Base-by-base conservation (phyloP, 2,329 filamentous ascomycete species). In the Hymenoscyphus salicellus region DNA sequence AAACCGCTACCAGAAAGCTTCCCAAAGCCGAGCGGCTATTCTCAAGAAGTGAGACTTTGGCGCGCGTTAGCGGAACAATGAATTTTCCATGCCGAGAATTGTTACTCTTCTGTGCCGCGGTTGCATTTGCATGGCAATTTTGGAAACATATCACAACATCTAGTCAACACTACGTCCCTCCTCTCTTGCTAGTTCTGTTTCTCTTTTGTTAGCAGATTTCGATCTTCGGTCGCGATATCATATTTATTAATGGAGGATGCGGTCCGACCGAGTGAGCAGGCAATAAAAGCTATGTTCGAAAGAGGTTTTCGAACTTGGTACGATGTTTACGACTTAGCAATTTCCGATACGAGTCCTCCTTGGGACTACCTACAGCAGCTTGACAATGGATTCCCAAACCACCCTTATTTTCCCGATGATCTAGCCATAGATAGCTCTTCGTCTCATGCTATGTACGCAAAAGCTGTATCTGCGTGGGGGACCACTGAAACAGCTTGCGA, bases 221-320 rank as follows among this genome's bases (percentile, higher is more conserved):
- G 3, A 30, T 30, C 28, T 30, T 30, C 28, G 28, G 28, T 30
- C 28, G 28, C 28, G 28, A 30, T 30, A 30, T 30, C 28, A 30
- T 6, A 30, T 30, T 30, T 30, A 6, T 30, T 30, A 30, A 69
- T 70, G 65, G 60, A 71, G 60, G 61, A 73, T 66, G 66, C 71
- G 17, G 65, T 74, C 41, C 71, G 72, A 61, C 72, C 70, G 55
- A 72, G 60, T 62, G 55, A 70, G 38, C 60, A 72, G 36, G 66
- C 65, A 11, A 71, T 72, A 58, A 69, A 68, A 57, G 65, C 68
- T 30, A 71, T 72, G 65, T 72, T 71, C 64, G 69, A 73, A 66
- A 69, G 67, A 68, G 71, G 69, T 62, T 73, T 70, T 65, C 58
- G 66, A 20, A 73, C 71, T 63, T 74, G 71, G 72, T 68, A 62